A percentile compares a stretch with the other conserved stretches of the same genome.
Conservation (phyloP, 768 basidiomycete species). For the Lactarius sanguifluus region DNA sequence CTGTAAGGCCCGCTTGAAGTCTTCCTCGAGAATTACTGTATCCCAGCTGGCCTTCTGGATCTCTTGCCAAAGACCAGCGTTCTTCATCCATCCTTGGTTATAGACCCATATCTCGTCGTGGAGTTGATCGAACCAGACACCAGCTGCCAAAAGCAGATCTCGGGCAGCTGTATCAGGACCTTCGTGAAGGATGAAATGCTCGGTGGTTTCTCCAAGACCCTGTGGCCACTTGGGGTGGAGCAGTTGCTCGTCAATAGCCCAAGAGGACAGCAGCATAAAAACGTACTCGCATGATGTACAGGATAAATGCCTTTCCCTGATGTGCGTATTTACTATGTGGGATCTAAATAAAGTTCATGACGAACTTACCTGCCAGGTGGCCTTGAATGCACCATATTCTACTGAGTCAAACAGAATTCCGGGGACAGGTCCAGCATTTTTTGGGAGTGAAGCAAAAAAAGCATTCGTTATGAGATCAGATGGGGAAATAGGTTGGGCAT, state of each 20-base stretch:
- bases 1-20: slow-evolving; percentile 64
- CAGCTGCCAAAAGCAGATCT: slow-evolving; percentile 52
- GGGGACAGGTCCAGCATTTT: slow-evolving; percentile 40
- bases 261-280: not conserved
- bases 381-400: slow-evolving; percentile 53
- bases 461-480: slow-evolving; percentile 50
- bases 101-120: slow-evolving; percentile 79
- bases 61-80: slow-evolving; percentile 54
- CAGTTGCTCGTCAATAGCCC: not conserved
- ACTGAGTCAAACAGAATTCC: slow-evolving; percentile 56
- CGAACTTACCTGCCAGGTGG: slow-evolving; percentile 59
- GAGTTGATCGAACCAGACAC: slow-evolving; percentile 50
- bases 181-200: slow-evolving; percentile 59
- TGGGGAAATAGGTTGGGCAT: slow-evolving; percentile 47
- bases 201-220: slow-evolving; percentile 31
- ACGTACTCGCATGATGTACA: slow-evolving; percentile 36
- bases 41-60: slow-evolving; percentile 61
- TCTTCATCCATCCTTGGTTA: slow-evolving; percentile 69
- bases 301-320: slow-evolving; percentile 16
- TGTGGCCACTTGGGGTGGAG: slow-evolving; percentile 35
- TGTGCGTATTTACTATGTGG: not conserved
- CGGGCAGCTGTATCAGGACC: slow-evolving; percentile 54
- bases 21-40: slow-evolving; percentile 68
- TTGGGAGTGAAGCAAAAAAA: slow-evolving; percentile 49
- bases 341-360: not conserved